Evolutionary conservation across 768 basidiomycete species (phyloP), one percentile per base, ranked within the genome.

Genomic region (Fomitopsis pulvina): DNA sequence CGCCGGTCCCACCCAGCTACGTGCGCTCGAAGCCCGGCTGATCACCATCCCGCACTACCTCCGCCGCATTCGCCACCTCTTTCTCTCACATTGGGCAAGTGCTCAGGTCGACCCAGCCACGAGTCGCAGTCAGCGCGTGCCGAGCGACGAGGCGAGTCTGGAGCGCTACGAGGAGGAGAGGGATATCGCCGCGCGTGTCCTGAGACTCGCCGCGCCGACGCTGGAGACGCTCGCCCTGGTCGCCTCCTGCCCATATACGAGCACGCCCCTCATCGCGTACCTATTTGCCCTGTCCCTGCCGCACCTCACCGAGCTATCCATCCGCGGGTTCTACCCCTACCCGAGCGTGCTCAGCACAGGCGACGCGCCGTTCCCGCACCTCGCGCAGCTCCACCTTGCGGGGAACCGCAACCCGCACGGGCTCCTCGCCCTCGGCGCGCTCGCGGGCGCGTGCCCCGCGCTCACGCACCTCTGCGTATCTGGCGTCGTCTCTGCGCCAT

Each of bases 331-430:
- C 54, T 80, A 80, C 58, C 74, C 77, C 6, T 77, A 72, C 53
- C 76, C 74, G 2, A 68, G 67, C 18, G n/a, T n/a, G n/a, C n/a
- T n/a, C n/a, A n/a, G n/a, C n/a, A n/a, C n/a, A n/a, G 45, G 63
- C 0, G 48, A 45, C 16, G 29, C 48, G 1, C 39, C 41, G 37
- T 57, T 75, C 60, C 75, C 77, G 8, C 51, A 41, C 1, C 66
- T 80, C 16, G 57, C 63, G 39, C 63, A 61, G 14, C 68, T 80
- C 0, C 74, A 74, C 41, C 70, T 79, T 1, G 60, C 68, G 16
- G 78, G 77, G 5, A 76, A 78, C 54, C 64, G 74, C 14, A 78
- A 77, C 41, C 77, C 78, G 0, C 66, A 71, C 41, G 77, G 77
- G 0, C 56, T 79, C 0, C 61, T 80, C 5, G 63, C 71, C 37